phyloP scores from a whole-genome alignment of 106 monocot genomes.

The Platanthera guangdongensis region DNA sequence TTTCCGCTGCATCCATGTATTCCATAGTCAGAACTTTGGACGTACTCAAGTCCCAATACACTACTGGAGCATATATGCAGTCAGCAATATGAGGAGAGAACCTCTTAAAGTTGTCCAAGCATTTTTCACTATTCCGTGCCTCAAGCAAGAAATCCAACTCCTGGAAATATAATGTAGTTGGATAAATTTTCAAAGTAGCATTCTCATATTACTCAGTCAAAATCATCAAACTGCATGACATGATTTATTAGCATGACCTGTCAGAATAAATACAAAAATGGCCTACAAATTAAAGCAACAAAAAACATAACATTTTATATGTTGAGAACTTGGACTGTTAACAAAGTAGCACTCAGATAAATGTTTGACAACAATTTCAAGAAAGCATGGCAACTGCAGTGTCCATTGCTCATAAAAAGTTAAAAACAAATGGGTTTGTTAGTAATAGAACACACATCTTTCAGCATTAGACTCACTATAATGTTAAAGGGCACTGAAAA shows the following conservation, averaged over 20 bases:
- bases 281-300: background rate
- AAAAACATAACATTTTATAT: background rate
- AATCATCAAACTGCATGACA: background rate
- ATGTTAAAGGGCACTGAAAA: too few species aligned
- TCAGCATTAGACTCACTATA: too few species aligned
- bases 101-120: conserved; percentile 80
- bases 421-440: background rate
- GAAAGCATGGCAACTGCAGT: background rate
- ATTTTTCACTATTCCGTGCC: conserved; percentile 80
- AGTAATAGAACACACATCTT: background rate
- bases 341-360: background rate
- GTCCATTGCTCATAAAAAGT: background rate
- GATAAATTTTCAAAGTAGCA: background rate
- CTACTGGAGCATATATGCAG: conserved; percentile 68
- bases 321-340: background rate
- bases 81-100: conserved; percentile 79
- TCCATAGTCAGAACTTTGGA: conserved; percentile 90
- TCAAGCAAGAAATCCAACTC: conserved; percentile 91
- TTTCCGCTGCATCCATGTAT: conserved; percentile 84
- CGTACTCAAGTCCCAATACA: conserved; percentile 86
- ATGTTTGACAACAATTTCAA: background rate
- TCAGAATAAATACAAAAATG: background rate
- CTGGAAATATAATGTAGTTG: conserved; percentile 30
- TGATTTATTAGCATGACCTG: background rate
- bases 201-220: background rate